Evolutionary conservation across 1,284 basidiomycete species (phyloP), one percentile per base, ranked within the genome.

Genomic region (Pisolithus thermaeus): DNA sequence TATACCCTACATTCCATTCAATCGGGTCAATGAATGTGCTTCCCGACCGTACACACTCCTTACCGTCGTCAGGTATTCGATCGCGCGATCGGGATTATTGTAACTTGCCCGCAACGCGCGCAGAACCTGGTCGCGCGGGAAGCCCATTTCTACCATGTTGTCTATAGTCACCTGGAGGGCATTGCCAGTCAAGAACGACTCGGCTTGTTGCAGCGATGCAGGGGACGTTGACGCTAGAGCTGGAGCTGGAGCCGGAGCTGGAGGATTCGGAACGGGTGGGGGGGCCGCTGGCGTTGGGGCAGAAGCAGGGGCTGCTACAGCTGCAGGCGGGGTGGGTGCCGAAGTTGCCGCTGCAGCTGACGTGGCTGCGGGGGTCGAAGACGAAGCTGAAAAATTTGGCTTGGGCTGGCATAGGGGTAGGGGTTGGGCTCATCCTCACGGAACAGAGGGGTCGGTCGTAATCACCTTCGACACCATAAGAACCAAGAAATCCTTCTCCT

Each of bases 401-500:
- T 88, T 84, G 22, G 82, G 83, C 80, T 85, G 56, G 25, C 50
- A 27, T 46, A 37, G 28, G n/a, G 25, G 14, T 41, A 36, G 2
- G 9, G 23, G 42, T 27, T 11, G 22, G 37, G 23, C 28, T 22
- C 30, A 3, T 1, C 30, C 30, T 32, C 32, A 35, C 32, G 4
- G 12, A 25, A 42, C 25, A 16, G 27, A 30, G 42, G 47, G 49
- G 18, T n/a, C 23, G 40, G 36, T 28, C 49, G 43, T 39, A 38
- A 65, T 55, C 58, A 94, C 93, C 83, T 97, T 99, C 50, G 92
- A 85, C 43, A 98, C 91, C 96, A 99, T 99, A 45, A 99, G 82
- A 18, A 99, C 97, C 54, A 99, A 76, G 75, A 99, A 99, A 69
- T 97, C 96, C 76, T 97, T 99, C 73, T 99, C 96, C 74, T 97